Conservation (phyloP, 805 yeast species). For the Candida xiaguanensis region DNA sequence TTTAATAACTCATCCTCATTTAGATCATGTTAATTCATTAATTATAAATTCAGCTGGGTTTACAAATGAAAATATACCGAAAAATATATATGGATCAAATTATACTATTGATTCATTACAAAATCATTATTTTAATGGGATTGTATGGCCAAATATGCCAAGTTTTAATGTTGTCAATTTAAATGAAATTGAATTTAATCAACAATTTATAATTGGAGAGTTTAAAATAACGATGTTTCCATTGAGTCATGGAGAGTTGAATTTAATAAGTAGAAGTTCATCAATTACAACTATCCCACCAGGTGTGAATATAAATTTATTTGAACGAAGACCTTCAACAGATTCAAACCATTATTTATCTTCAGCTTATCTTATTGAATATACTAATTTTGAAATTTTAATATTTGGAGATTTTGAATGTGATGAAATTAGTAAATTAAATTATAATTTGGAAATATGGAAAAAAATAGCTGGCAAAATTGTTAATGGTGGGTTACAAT, state of each 20-base stretch:
- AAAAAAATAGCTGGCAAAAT: constrained; percentile 45
- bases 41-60: constrained; percentile 68
- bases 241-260: constrained; percentile 29
- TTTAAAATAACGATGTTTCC: constrained; percentile 29
- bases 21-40: constrained; percentile 74
- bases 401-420: constrained; percentile 85
- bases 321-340: too few species aligned
- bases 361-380: constrained; percentile 58
- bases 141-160: constrained; percentile 75
- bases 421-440: constrained; percentile 44
- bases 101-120: constrained; percentile 51
- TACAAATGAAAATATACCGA: constrained; percentile 18
- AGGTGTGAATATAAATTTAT: neutral
- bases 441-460: constrained; percentile 53
- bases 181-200: constrained; percentile 12
- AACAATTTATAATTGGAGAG: constrained; percentile 12
- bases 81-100: constrained; percentile 50
- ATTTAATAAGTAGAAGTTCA: neutral
- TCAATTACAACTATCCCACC: constrained; percentile 4
- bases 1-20: constrained; percentile 75
- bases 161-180: constrained; percentile 23
- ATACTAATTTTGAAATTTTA: constrained; percentile 32
- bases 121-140: constrained; percentile 63
- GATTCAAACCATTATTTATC: constrained; percentile 38
- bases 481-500: constrained; percentile 34